Evolutionary conservation across 495 filamentous ascomycete genomes (phyloP), one percentile per base, ranked within the genome.

Genomic region (Geoglossum glabrum): DNA sequence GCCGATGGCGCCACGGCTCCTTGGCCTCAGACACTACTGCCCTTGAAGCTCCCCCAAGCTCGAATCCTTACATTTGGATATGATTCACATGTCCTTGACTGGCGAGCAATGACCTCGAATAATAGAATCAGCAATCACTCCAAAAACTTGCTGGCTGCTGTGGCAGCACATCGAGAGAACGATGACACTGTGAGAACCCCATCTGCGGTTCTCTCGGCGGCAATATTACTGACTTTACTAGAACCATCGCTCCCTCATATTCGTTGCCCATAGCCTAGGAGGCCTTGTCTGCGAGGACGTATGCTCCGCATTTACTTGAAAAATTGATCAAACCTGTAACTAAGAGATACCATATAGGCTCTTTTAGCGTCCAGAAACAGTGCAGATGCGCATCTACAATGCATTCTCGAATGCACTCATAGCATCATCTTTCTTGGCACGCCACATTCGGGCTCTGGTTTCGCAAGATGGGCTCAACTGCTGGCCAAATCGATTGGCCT

Each of bases 361-460:
- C 66, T 85, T 33, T 81, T 80, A 28, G 76, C 78, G 67, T 85
- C 82, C 54, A 75, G 77, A 45, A 83, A 61, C 34, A 11, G 31
- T 21, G 55, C 60, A 30, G 83, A 81, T n/a, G 77, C 85, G 63
- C 81, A 87, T 61, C 73, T 85, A 5, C 79, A 86, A 26, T 85
- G 84, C 3, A 80, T 94, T 26, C 87, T 79, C 61, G 81, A 88
- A 10, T 87, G 85, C 3, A 90, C 86, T 0, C 92, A 84, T 58
- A 86, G 83, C 19, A 81, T 92, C 31, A 73, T 92, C 27, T 94
- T 94, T 64, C 74, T 94, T 33, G 87, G 87, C n/a, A 94, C 87
- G 17, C 87, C 87, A 10, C 87, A 94, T 64, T 81, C 78, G 45
- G 87, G 87, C 0, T 80, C 85, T 1, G 82, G 86, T 60, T 64